phyloP scores from a whole-genome alignment of 345 rosid species.

The Kandelia obovata region DNA sequence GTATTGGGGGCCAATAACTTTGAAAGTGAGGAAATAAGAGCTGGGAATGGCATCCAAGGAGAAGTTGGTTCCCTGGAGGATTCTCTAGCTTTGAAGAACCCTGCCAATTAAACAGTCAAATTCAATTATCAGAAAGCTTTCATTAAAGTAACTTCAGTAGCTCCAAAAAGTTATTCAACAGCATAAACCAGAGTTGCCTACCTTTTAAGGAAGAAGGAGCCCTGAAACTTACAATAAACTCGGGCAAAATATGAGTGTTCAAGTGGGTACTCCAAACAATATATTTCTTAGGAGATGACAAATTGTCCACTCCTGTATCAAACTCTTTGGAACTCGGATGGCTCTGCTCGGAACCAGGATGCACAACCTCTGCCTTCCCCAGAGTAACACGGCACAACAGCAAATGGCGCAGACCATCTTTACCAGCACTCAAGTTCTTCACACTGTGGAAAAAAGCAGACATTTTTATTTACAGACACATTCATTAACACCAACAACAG shows the following conservation, averaged over 20 bases:
- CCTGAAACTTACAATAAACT: conserved; percentile 57
- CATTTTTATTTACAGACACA: neutral
- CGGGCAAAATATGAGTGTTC: conserved; percentile 72
- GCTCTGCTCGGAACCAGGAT: conserved; percentile 42
- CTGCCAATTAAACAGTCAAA: conserved; percentile 24
- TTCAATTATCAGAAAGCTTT: neutral
- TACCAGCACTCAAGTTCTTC: conserved; percentile 37
- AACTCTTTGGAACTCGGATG: conserved; percentile 62
- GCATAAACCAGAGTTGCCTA: conserved; percentile 16
- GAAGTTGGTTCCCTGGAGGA: conserved; percentile 43
- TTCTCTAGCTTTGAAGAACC: conserved; percentile 23
- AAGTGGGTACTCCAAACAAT: conserved; percentile 65
- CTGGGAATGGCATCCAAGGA: conserved; percentile 78
- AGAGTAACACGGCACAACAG: conserved; percentile 63
- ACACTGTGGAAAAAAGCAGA: conserved; percentile 32
- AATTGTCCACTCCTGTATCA: conserved; percentile 64
- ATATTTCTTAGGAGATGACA: conserved; percentile 50
- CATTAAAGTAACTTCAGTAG: neutral
- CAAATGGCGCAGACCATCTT: conserved; percentile 61
- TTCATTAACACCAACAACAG: too few relatives aligned
- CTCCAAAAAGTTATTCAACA: neutral
- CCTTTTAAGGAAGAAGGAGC: conserved; percentile 45
- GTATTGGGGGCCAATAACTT: conserved; percentile 46
- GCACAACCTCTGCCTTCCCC: conserved; percentile 66
- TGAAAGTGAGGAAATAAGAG: conserved; percentile 52